Percentiles rank a stretch among this genome's conserved stretches.
Evolutionary conservation across 768 basidiomycete genomes (phyloP).

Genomic region (Russula earlei): DNA sequence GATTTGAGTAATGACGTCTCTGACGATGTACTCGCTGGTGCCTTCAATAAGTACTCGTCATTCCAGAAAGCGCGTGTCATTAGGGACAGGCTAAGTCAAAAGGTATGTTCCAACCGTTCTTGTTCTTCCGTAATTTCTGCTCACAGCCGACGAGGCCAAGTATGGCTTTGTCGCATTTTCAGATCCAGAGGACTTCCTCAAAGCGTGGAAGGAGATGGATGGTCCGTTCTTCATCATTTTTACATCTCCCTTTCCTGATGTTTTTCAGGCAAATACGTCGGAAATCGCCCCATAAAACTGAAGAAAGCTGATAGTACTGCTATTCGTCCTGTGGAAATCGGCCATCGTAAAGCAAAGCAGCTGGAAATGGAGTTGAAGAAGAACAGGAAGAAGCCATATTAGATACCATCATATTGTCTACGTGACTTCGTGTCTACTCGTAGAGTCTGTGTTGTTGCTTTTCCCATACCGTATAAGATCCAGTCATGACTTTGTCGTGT

Average conservation of each 20-base stretch:
- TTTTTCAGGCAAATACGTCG: conserved; percentile 86
- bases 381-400: conserved; percentile 78
- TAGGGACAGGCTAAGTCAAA: conserved; percentile 85
- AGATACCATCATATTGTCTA: conserved; percentile 9
- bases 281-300: conserved; percentile 92
- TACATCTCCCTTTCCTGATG: neutral
- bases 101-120: conserved; percentile 42
- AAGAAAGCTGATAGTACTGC: conserved; percentile 86
- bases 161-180: conserved; percentile 97
- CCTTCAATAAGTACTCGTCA: conserved; percentile 87
- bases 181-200: conserved; percentile 96
- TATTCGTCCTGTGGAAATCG: conserved; percentile 88
- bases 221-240: conserved; percentile 40
- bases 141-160: conserved; percentile 54
- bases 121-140: conserved; percentile 6
- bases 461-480: neutral
- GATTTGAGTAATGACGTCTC: conserved; percentile 98
- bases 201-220: conserved; percentile 99
- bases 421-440: neutral
- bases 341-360: conserved; percentile 83
- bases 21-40: conserved; percentile 86
- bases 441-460: no score
- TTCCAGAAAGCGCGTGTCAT: conserved; percentile 96
- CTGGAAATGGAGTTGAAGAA: conserved; percentile 89
- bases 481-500: neutral